These are phyloP conservation scores for Flueggea neowawraea DNA, from an alignment of 441 rosid genomes.

Conservation along the genomic window DNA sequence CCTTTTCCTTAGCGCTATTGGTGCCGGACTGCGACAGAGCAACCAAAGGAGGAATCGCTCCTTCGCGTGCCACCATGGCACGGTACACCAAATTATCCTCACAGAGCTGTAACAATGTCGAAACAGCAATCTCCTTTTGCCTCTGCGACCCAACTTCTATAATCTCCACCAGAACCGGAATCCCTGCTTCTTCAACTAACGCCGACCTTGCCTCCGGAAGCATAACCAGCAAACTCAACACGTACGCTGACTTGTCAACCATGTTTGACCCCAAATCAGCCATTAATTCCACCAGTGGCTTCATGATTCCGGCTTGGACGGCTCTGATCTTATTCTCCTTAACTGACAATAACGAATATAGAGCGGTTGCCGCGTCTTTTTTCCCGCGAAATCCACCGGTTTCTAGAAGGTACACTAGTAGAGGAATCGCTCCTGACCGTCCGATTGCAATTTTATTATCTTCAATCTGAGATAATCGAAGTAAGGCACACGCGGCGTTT, in stretches of 20 bases:
- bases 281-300: slow-evolving; percentile 83
- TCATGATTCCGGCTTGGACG: slow-evolving; percentile 73
- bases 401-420: slow-evolving; percentile 59
- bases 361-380: slow-evolving; percentile 89
- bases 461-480: slow-evolving; percentile 75
- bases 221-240: slow-evolving; percentile 51
- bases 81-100: slow-evolving; percentile 61
- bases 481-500: slow-evolving; percentile 88
- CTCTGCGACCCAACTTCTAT: slow-evolving; percentile 80
- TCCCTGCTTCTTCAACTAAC: slow-evolving; percentile 80
- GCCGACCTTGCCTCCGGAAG: slow-evolving; percentile 67
- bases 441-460: slow-evolving; percentile 79
- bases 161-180: slow-evolving; percentile 94
- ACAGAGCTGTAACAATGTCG: slow-evolving; percentile 59
- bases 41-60: slow-evolving; percentile 88
- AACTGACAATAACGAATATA: slow-evolving; percentile 71
- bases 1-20: slow-evolving; percentile 87
- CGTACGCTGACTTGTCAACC: slow-evolving; percentile 92
- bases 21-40: slow-evolving; percentile 82
- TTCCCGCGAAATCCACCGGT: slow-evolving; percentile 78
- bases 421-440: slow-evolving; percentile 88
- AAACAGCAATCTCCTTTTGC: slow-evolving; percentile 81
- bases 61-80: slow-evolving; percentile 84
- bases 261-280: slow-evolving; percentile 91
- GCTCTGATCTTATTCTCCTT: slow-evolving; percentile 85